Conservation (phyloP, 768 basidiomycete species). For the Paxillus rubicundulus region DNA sequence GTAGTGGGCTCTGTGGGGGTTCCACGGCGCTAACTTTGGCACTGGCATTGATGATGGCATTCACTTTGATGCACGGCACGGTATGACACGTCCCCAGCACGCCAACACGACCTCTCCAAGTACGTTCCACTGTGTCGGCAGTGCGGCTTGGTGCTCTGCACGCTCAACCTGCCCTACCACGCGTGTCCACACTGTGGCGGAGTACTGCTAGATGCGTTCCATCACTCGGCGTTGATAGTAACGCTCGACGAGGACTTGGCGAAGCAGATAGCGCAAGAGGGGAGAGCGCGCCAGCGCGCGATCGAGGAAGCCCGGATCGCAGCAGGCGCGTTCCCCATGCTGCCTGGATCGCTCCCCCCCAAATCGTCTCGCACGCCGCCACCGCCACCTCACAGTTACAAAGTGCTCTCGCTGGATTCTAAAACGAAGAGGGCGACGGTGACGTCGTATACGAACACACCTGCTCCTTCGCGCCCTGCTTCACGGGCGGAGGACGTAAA, state of each 20-base stretch:
- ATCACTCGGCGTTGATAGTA: conserved; percentile 37
- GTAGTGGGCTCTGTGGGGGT: conserved; percentile 5
- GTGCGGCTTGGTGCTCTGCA: conserved; percentile 66
- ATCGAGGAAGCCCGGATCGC: conserved; percentile 48
- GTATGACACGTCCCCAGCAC: conserved; percentile 38
- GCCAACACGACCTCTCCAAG: conserved; percentile 54
- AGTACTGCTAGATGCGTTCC: conserved; percentile 35
- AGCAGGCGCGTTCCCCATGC: conserved; percentile 61
- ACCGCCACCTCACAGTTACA: conserved; percentile 45
- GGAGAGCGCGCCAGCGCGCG: conserved; percentile 44
- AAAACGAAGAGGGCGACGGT: conserved; percentile 52
- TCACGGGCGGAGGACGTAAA: conserved; percentile 35
- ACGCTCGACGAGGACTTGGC: conserved; percentile 45
- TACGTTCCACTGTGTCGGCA: conserved; percentile 52
- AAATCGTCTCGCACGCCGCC: conserved; percentile 13
- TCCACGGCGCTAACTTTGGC: background rate
- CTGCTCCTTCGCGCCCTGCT: conserved; percentile 32
- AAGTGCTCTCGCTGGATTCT: conserved; percentile 57
- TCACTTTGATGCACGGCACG: too few relatives aligned
- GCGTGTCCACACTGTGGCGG: conserved; percentile 54
- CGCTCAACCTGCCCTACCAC: conserved; percentile 50
- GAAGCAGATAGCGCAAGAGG: conserved; percentile 46
- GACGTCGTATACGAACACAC: conserved; percentile 45
- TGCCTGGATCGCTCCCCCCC: conserved; percentile 26
- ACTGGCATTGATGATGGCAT: background rate